Evolutionary conservation across 169 alveolate genomes (phyloP).

Genomic region (Plasmodium fragile): DNA sequence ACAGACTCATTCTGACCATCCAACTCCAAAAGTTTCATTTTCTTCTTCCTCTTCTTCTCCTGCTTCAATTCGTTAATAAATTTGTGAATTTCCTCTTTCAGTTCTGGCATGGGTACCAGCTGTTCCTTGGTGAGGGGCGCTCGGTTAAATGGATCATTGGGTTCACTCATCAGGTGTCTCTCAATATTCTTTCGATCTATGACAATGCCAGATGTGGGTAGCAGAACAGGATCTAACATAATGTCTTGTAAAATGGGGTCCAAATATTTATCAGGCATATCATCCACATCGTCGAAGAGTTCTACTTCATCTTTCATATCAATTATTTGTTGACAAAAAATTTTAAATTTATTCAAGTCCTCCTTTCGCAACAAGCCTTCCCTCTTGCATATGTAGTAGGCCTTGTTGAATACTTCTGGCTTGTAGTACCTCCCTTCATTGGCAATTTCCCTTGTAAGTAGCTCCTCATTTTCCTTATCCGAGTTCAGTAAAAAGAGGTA

Average conservation of each 20-base stretch:
- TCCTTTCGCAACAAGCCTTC: slow-evolving; percentile 81
- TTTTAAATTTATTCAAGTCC: slow-evolving; percentile 78
- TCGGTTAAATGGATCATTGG: slow-evolving; percentile 95
- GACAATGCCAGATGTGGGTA: slow-evolving; percentile 91
- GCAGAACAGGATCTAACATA: slow-evolving; percentile 94
- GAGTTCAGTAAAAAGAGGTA: slow-evolving; percentile 78
- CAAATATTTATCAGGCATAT: slow-evolving; percentile 92
- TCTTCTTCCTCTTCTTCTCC: slow-evolving; percentile 31
- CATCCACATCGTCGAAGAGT: slow-evolving; percentile 78
- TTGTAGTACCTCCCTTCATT: slow-evolving; percentile 88
- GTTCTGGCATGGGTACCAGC: slow-evolving; percentile 90
- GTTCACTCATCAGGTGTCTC: slow-evolving; percentile 93
- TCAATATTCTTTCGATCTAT: slow-evolving; percentile 94
- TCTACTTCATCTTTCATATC: slow-evolving; percentile 77
- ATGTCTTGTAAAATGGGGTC: slow-evolving; percentile 94
- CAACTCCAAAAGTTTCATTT: slow-evolving; percentile 34
- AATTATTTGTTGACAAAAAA: slow-evolving; percentile 65
- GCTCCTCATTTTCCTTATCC: slow-evolving; percentile 47
- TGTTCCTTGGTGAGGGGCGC: slow-evolving; percentile 91
- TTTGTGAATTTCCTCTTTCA: slow-evolving; percentile 86
- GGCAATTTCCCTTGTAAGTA: slow-evolving; percentile 75
- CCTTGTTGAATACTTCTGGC: slow-evolving; percentile 83
- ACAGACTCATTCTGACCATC: slow-evolving; percentile 6
- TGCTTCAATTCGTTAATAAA: slow-evolving; percentile 78
- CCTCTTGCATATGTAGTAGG: slow-evolving; percentile 85